Percentiles rank a stretch among this genome's conserved stretches.
phyloP scores from a whole-genome alignment of 495 filamentous ascomycete species.

The Podospora pseudocomata region DNA sequence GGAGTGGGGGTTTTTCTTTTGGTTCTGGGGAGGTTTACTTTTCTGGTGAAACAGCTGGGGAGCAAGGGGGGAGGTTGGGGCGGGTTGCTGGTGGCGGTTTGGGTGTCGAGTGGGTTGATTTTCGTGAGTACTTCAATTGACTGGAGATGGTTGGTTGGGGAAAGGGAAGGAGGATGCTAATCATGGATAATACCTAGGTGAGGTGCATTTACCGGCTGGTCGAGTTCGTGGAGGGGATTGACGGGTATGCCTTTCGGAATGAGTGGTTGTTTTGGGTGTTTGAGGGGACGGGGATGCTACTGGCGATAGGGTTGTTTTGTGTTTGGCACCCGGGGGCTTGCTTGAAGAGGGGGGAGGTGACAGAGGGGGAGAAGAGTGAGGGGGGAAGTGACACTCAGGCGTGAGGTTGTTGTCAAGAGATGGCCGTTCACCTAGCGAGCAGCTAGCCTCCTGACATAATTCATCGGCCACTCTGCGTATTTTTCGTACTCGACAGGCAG shows the following conservation, averaged over 20 bases:
- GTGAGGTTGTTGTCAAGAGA: background rate
- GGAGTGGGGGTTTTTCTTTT: conserved; percentile 49
- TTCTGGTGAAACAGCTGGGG: conserved; percentile 12
- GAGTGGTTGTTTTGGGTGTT: conserved; percentile 64
- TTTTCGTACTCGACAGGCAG: conserved; percentile 22
- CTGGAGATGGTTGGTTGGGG: background rate
- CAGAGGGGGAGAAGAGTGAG: background rate
- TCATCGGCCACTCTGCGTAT: conserved; percentile 26
- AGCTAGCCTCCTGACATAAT: conserved; percentile 10
- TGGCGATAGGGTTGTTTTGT: conserved; percentile 24
- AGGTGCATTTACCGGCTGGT: conserved; percentile 60
- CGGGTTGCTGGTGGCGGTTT: conserved; percentile 51
- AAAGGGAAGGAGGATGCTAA: background rate
- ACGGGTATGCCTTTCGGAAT: conserved; percentile 48
- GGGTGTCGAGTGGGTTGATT: conserved; percentile 52
- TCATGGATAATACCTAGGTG: conserved; percentile 7
- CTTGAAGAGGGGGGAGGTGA: conserved; percentile 2
- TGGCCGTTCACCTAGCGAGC: background rate
- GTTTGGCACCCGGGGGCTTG: conserved; percentile 19
- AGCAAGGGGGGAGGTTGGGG: conserved; percentile 38
- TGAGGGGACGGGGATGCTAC: conserved; percentile 57
- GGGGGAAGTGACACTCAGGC: background rate
- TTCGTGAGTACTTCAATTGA: conserved; percentile 35
- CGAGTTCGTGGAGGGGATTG: conserved; percentile 57
- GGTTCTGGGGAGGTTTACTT: conserved; percentile 35